Conservation (phyloP, 805 yeast genomes). For the Saturnispora dispora region DNA sequence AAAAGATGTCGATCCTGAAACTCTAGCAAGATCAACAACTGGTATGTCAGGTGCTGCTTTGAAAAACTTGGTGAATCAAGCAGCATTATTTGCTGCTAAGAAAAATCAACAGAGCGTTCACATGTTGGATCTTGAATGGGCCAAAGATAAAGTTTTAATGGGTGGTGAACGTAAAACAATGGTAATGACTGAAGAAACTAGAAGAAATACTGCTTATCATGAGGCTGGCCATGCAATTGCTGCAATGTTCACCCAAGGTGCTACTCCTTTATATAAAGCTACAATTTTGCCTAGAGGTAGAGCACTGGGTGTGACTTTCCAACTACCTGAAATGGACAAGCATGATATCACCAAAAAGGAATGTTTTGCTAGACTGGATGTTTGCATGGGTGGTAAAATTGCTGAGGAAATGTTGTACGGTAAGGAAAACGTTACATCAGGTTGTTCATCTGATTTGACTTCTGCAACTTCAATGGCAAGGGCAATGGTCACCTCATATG, state of each 20-base stretch:
- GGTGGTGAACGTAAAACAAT: constrained; percentile 97
- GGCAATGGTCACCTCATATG: constrained; percentile 94
- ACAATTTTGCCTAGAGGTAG: constrained; percentile 95
- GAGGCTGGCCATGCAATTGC: constrained; percentile 99
- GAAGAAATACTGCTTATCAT: constrained; percentile 92
- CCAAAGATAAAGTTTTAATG: constrained; percentile 93
- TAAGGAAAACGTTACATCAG: constrained; percentile 84
- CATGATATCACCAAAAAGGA: constrained; percentile 86
- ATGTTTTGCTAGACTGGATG: constrained; percentile 86
- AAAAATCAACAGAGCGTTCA: constrained; percentile 83
- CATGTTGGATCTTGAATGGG: constrained; percentile 95
- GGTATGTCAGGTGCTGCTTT: constrained; percentile 98
- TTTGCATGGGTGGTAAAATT: constrained; percentile 97
- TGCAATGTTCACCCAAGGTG: constrained; percentile 91
- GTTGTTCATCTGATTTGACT: constrained; percentile 86
- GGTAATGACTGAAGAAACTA: constrained; percentile 93
- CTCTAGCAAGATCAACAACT: constrained; percentile 94
- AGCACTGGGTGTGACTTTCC: constrained; percentile 95
- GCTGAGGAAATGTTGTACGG: constrained; percentile 95
- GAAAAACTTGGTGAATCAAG: constrained; percentile 93
- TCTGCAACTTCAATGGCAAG: constrained; percentile 89
- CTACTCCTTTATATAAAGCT: constrained; percentile 92
- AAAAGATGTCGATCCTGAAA: constrained; percentile 75
- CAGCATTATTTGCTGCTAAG: constrained; percentile 95
- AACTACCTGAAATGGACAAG: constrained; percentile 96